These are phyloP conservation scores for Pseudotsuga menziesii DNA, from an alignment of 75 land plant species.

Conservation along the genomic window DNA sequence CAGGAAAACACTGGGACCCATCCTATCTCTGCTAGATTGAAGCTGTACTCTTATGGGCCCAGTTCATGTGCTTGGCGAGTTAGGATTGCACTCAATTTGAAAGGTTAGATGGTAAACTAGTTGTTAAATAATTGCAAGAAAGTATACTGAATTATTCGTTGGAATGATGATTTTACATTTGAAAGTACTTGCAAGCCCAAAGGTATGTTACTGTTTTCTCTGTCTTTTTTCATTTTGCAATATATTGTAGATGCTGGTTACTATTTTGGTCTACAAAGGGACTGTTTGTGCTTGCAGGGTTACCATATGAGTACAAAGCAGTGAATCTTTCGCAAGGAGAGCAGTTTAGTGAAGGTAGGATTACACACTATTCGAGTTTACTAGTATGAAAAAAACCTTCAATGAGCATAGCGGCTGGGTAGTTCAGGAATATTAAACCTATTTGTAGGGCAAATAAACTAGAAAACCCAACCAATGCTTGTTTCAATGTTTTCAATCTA, in stretches of 20 bases:
- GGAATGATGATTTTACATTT: neutral
- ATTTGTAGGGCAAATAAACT: neutral
- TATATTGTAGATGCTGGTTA: neutral
- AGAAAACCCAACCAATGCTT: neutral
- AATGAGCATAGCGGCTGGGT: neutral
- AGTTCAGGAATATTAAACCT: neutral
- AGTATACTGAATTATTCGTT: neutral
- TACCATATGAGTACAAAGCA: conserved; percentile 54
- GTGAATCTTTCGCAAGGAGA: conserved; percentile 53
- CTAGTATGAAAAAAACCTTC: neutral
- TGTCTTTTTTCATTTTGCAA: neutral
- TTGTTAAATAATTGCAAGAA: neutral
- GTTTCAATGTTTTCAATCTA: neutral
- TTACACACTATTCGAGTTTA: neutral
- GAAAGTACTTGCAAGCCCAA: neutral
- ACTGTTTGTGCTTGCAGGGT: conserved; percentile 23
- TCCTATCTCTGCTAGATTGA: conserved; percentile 2
- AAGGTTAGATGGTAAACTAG: conserved; percentile 31
- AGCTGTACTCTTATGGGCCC: conserved; percentile 51
- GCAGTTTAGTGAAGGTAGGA: conserved; percentile 47
- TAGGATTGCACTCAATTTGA: conserved; percentile 54
- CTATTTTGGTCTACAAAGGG: neutral
- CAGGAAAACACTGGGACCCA: neutral
- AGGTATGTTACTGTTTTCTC: neutral
- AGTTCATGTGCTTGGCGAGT: conserved; percentile 69